Base-by-base conservation (phyloP, 2,329 filamentous ascomycete genomes). In the Neofusicoccum ribis region DNA sequence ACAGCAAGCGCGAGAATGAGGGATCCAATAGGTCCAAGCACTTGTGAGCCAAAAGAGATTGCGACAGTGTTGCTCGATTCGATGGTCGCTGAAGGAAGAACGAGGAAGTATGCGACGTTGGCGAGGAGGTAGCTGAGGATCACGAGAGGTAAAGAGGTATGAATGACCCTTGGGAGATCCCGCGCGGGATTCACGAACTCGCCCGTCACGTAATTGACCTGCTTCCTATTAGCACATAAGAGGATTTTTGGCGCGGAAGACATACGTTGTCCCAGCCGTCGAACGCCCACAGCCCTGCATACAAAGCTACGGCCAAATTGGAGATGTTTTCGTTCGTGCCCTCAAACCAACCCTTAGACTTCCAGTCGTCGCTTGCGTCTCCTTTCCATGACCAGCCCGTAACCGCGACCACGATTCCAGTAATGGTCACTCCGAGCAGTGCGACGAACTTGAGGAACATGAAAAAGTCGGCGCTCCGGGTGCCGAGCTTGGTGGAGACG, bases 221-320 rank as follows among this genome's bases (percentile, higher is more conserved):
- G 68, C 3, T 8, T 23, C 23, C 8, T 8, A 14, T 14, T 67
- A 70, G 71, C 66, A 66, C 66, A 64, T 37, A 56, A 43, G 44
- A 7, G 5, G 36, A 8, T 5, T n/a, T 15, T 5, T n/a, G 14
- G 39, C 14, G 43, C 6, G 37, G 34, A 37, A 31, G 56, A 83
- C 90, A 81, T 80, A 95, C 92, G 77, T 99, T 99, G 76, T 99
- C 95, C 95, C 95, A 99, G 36, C 95, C 95, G 75, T 99, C 95
- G 79, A 95, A 99, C 0, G 95, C 95, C 95, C 95, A 99, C 5
- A 99, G 84, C 8, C 95, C 95, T 15, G 93, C 94, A 76, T 99
- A 99, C 52, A 99, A 80, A 0, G 95, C 95, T 52, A 99, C 90
- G 3, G 95, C 95, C 91, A 93, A 98, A 70, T 89, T 89, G 52